Evolutionary conservation across 1,284 basidiomycete species (phyloP).

Genomic region (Tetrapyrgos nigripes): DNA sequence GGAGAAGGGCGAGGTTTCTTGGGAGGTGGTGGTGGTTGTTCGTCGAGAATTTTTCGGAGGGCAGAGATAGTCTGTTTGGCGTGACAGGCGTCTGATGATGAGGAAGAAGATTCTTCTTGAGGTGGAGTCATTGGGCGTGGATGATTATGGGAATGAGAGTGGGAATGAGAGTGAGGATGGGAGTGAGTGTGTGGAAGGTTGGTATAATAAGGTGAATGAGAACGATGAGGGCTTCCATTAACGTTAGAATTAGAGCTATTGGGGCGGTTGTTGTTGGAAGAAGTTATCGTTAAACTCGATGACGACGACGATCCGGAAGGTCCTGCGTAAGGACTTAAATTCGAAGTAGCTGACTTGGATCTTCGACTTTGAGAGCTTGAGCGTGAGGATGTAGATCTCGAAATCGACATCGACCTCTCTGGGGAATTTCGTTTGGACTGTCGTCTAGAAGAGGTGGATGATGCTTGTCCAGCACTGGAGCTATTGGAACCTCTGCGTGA

Average conservation of each 20-base stretch:
- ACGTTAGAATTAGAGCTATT: too few relatives aligned
- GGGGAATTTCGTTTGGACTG: background rate
- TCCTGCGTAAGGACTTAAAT: background rate
- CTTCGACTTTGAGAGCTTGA: slow-evolving; percentile 38
- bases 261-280: too few relatives aligned
- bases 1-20: slow-evolving; percentile 22
- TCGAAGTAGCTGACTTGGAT: background rate
- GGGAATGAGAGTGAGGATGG: background rate
- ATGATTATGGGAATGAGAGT: slow-evolving; percentile 24
- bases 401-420: background rate
- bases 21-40: slow-evolving; percentile 46
- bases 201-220: too few relatives aligned
- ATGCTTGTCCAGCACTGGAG: background rate
- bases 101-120: slow-evolving; percentile 55
- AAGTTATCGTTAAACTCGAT: background rate
- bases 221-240: too few relatives aligned
- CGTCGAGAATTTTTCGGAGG: slow-evolving; percentile 72
- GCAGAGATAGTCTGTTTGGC: slow-evolving; percentile 66
- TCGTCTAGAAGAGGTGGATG: background rate
- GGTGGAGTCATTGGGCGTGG: slow-evolving; percentile 59
- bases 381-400: slow-evolving; percentile 22
- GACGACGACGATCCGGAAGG: background rate
- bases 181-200: background rate
- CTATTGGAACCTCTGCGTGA: background rate
- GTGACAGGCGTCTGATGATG: slow-evolving; percentile 48